Evolutionary conservation across 1,284 basidiomycete genomes (phyloP).

Genomic region (Mycena sp.): DNA sequence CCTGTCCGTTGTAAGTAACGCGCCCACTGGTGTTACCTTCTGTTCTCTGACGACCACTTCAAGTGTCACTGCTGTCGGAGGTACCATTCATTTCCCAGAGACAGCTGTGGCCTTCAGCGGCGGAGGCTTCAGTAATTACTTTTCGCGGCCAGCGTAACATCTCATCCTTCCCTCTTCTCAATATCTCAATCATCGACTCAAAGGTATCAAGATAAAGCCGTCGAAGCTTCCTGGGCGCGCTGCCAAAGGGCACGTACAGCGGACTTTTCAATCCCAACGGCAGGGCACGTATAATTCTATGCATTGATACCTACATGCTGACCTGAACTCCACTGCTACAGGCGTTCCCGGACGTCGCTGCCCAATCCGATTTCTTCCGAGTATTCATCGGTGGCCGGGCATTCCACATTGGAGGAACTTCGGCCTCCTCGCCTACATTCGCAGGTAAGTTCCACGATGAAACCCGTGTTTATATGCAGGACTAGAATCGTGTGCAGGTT

Average conservation of each 20-base stretch:
- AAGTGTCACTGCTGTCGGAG: slow-evolving; percentile 70
- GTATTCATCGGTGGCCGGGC: slow-evolving; percentile 50
- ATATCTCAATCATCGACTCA: slow-evolving; percentile 29
- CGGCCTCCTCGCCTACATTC: slow-evolving; percentile 67
- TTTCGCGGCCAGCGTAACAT: slow-evolving; percentile 35
- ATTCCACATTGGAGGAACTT: slow-evolving; percentile 60
- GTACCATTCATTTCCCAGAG: slow-evolving; percentile 64
- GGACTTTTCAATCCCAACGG: slow-evolving; percentile 61
- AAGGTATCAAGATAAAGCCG: slow-evolving; percentile 57
- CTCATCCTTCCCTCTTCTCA: background rate
- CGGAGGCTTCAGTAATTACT: slow-evolving; percentile 67
- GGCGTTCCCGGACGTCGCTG: slow-evolving; percentile 69
- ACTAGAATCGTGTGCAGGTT: slow-evolving; percentile 41
- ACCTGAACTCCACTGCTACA: slow-evolving; percentile 28
- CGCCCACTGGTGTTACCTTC: slow-evolving; percentile 28
- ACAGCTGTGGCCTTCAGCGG: slow-evolving; percentile 66
- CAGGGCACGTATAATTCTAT: slow-evolving; percentile 16
- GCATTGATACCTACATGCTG: background rate
- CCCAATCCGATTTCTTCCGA: slow-evolving; percentile 59
- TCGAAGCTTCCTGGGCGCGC: slow-evolving; percentile 52
- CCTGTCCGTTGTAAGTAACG: slow-evolving; percentile 44
- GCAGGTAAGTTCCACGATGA: background rate
- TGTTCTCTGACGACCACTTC: background rate
- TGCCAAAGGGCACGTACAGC: slow-evolving; percentile 56
- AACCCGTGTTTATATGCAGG: too few relatives aligned